phyloP scores from a whole-genome alignment of 176 grass and related monocot species.

The Oryza nivara region DNA sequence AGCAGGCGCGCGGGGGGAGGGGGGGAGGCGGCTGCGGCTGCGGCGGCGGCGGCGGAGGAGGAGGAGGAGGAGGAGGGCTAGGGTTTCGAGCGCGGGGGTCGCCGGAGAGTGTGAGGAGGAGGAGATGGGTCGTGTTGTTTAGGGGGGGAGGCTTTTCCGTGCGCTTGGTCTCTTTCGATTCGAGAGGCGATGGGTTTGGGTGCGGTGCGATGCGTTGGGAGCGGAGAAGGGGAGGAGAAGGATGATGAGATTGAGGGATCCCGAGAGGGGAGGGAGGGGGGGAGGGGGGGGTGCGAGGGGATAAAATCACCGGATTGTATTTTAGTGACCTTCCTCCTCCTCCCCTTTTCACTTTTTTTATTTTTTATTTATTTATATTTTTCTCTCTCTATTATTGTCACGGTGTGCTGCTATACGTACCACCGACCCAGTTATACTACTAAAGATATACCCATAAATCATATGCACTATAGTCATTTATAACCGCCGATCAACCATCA shows the following conservation, averaged over 20 bases:
- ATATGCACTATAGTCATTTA: too few species aligned
- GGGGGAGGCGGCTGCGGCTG: background rate
- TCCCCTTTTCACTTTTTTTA: background rate
- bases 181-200: constrained; percentile 1
- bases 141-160: background rate
- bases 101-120: constrained; percentile 42
- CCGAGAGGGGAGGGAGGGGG: background rate
- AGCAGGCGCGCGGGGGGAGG: background rate
- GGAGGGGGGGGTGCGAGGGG: background rate
- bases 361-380: too few species aligned
- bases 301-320: constrained; percentile 44
- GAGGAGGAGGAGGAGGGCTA: constrained; percentile 23
- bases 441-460: too few species aligned
- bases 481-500: too few species aligned
- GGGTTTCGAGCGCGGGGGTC: constrained; percentile 63
- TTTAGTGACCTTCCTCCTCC: background rate
- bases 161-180: background rate
- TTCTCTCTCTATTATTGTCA: too few species aligned
- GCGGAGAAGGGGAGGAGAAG: background rate
- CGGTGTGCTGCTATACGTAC: too few species aligned
- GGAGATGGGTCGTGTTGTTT: constrained; percentile 11
- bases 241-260: constrained; percentile 32
- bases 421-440: too few species aligned
- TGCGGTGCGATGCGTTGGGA: background rate
- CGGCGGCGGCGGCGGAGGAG: background rate